Conservation (phyloP, 139 green algal species). For the Volvox reticuliferus region DNA sequence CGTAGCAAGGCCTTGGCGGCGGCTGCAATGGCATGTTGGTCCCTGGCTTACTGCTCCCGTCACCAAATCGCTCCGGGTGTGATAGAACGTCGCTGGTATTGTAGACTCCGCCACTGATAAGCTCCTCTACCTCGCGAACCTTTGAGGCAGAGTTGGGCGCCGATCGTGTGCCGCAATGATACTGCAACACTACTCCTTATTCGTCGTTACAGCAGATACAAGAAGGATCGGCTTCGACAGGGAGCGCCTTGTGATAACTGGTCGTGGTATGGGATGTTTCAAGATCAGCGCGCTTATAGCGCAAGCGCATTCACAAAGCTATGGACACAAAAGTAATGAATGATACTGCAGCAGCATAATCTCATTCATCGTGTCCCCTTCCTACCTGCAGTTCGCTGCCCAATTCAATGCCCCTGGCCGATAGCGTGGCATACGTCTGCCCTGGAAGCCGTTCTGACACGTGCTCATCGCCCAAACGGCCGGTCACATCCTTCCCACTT, state of each 20-base stretch:
- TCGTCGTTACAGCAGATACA: too few species aligned
- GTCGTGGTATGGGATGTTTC: too few species aligned
- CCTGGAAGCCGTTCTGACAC: neutral
- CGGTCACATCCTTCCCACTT: neutral
- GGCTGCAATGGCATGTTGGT: neutral
- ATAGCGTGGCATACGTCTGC: neutral
- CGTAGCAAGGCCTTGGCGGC: neutral
- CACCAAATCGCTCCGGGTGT: neutral
- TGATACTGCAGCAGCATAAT: too few species aligned
- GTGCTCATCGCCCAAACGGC: neutral
- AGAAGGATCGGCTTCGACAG: too few species aligned
- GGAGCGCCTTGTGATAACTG: too few species aligned
- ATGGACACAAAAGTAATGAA: too few species aligned
- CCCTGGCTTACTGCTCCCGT: neutral
- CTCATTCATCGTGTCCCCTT: neutral
- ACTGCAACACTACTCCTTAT: too few species aligned
- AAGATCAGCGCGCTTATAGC: too few species aligned
- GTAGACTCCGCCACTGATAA: constrained; percentile 6
- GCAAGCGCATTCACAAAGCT: too few species aligned
- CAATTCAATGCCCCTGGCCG: neutral
- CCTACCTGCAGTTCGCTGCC: constrained; percentile 21
- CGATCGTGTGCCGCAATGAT: too few species aligned
- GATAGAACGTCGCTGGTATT: constrained; percentile 16
- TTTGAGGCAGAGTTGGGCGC: neutral
- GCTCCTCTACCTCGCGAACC: constrained; percentile 25